Conservation (phyloP, 352 stramenopile genomes). For the Phytophthora quininea region DNA sequence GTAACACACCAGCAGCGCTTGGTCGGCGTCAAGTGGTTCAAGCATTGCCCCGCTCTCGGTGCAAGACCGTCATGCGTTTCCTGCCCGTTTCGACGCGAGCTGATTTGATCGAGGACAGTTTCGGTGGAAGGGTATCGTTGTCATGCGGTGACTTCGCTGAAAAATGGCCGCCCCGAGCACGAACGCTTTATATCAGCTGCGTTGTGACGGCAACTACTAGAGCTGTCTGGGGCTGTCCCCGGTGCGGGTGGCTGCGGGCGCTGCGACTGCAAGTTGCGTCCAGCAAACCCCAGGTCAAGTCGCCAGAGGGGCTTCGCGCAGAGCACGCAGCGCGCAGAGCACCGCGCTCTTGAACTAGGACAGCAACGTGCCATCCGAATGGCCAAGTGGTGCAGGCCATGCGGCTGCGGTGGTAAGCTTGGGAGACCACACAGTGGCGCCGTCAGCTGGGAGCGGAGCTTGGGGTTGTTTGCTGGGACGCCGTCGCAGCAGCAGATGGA, state of each 20-base stretch:
- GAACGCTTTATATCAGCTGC: no score
- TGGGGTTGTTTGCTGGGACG: neutral
- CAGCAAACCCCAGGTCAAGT: constrained; percentile 1
- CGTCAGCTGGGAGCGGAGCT: neutral
- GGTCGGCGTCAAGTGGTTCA: neutral
- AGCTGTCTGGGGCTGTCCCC: neutral
- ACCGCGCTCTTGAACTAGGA: constrained; percentile 1
- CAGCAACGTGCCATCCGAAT: neutral
- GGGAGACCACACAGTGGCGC: neutral
- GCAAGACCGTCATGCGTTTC: neutral
- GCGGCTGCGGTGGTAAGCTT: neutral
- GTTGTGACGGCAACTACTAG: no score
- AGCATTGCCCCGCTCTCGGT: neutral
- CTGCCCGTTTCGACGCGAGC: neutral
- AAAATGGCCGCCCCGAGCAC: no score
- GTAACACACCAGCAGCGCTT: neutral
- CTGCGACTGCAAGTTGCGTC: neutral
- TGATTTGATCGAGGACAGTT: constrained; percentile 3
- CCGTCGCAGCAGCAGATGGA: neutral
- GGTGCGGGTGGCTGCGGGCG: neutral
- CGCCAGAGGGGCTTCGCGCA: neutral
- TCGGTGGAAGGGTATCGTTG: neutral
- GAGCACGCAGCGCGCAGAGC: neutral
- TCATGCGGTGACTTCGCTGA: neutral
- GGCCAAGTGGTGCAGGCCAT: neutral